A percentile compares a stretch with the other conserved stretches of the same genome.
Conservation (phyloP, 1,139 yeast species). For the Hyphopichia buzzinii region DNA sequence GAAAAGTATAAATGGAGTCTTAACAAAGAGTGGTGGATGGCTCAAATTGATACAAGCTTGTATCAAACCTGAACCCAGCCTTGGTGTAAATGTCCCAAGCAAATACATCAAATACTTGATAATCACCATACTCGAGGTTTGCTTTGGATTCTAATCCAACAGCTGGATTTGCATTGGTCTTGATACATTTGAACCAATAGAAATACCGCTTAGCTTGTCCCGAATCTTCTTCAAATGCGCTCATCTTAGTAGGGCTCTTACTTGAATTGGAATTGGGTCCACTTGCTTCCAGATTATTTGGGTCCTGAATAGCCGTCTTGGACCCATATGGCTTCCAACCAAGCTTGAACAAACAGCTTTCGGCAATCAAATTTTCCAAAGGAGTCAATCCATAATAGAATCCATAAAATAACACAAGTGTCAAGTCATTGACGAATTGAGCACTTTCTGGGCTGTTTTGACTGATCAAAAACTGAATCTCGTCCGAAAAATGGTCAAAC, state of each 20-base stretch:
- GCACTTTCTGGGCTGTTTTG: constrained; percentile 21
- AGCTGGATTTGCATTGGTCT: constrained; percentile 14
- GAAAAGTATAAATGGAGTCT: background rate
- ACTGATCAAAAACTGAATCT: constrained; percentile 25
- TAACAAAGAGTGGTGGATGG: constrained; percentile 27
- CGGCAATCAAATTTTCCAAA: constrained; percentile 47
- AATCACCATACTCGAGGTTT: constrained; percentile 36
- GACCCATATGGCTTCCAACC: constrained; percentile 46
- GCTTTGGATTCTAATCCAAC: constrained; percentile 9
- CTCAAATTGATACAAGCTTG: constrained; percentile 25
- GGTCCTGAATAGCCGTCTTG: constrained; percentile 7
- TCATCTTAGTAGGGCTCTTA: constrained; percentile 1
- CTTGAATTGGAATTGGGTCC: background rate
- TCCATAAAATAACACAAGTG: constrained; percentile 57
- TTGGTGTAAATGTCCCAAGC: constrained; percentile 45
- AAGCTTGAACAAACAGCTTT: constrained; percentile 35
- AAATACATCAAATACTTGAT: constrained; percentile 43
- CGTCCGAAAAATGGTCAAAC: constrained; percentile 33
- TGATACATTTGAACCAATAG: constrained; percentile 41
- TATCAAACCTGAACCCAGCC: constrained; percentile 37
- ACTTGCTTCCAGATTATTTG: background rate
- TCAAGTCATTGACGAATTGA: constrained; percentile 30
- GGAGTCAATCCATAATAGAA: constrained; percentile 57
- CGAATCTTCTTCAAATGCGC: constrained; percentile 5
- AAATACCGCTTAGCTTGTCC: constrained; percentile 13